A percentile compares a stretch with the other conserved stretches of the same genome.
Evolutionary conservation across 495 filamentous ascomycete species (phyloP).

Genomic region (Astrothelium macrocarpum): DNA sequence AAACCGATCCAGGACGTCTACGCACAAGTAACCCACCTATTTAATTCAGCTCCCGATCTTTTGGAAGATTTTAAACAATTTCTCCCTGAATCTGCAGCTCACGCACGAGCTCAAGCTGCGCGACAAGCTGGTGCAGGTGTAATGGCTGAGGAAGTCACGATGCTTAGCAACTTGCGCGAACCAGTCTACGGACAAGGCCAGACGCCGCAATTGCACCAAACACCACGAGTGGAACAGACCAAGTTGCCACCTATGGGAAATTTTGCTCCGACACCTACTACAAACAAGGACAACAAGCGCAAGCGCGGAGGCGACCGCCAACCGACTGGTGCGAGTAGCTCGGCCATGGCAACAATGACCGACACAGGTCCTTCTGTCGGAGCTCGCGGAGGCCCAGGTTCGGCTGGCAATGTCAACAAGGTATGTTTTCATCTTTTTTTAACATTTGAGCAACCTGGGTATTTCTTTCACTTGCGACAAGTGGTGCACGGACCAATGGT

Average conservation of each 20-base stretch:
- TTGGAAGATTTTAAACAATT: slow-evolving; percentile 99
- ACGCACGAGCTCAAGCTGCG: slow-evolving; percentile 63
- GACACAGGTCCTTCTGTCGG: slow-evolving; percentile 24
- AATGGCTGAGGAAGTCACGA: slow-evolving; percentile 48
- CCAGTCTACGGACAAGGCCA: slow-evolving; percentile 33
- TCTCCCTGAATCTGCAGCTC: slow-evolving; percentile 89
- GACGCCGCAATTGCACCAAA: slow-evolving; percentile 34
- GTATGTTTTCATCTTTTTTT: slow-evolving; percentile 24
- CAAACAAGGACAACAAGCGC: slow-evolving; percentile 75
- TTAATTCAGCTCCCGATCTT: slow-evolving; percentile 89
- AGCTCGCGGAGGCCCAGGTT: slow-evolving; percentile 16
- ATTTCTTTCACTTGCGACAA: not conserved
- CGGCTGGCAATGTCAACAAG: slow-evolving; percentile 42
- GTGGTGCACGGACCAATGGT: slow-evolving; percentile 5
- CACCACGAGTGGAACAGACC: slow-evolving; percentile 30
- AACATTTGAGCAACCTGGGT: no score
- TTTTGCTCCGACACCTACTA: slow-evolving; percentile 75
- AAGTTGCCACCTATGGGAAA: slow-evolving; percentile 80
- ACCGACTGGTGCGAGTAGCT: slow-evolving; percentile 6
- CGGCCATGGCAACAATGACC: slow-evolving; percentile 19
- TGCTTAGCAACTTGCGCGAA: slow-evolving; percentile 52
- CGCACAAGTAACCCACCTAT: slow-evolving; percentile 89
- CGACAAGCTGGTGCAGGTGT: slow-evolving; percentile 41
- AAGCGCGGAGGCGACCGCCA: slow-evolving; percentile 41
- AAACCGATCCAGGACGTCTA: slow-evolving; percentile 99